phyloP scores from a whole-genome alignment of 441 rosid genomes.

The Macaranga tanarius region DNA sequence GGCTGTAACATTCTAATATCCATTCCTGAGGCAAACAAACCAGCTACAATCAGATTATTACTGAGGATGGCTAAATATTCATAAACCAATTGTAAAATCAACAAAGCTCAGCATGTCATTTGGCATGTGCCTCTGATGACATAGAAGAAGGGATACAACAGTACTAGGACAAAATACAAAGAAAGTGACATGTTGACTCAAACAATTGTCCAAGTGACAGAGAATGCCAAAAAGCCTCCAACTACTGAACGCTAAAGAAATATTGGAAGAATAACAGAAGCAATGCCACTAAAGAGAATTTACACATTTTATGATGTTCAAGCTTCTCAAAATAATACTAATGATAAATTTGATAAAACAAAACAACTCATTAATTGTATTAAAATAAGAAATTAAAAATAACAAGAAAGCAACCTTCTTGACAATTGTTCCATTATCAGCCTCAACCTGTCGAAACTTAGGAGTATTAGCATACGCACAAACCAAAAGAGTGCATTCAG shows the following conservation, averaged over 20 bases:
- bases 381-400: neutral
- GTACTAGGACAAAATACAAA: neutral
- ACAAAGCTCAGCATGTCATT: neutral
- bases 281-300: neutral
- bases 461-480: constrained; percentile 92
- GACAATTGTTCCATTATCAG: constrained; percentile 74
- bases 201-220: neutral
- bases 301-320: constrained; percentile 3
- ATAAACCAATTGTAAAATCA: constrained; percentile 3
- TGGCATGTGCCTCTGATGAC: neutral
- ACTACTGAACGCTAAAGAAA: neutral
- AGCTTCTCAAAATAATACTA: neutral
- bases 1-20: constrained; percentile 68
- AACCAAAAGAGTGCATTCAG: constrained; percentile 75
- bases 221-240: neutral
- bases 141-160: neutral
- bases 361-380: neutral
- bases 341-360: neutral
- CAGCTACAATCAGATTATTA: constrained; percentile 11
- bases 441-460: constrained; percentile 83
- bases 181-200: neutral
- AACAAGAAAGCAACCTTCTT: constrained; percentile 53
- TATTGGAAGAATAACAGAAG: neutral
- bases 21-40: constrained; percentile 57
- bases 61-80: neutral